These are phyloP conservation scores for Mycena crocata DNA, from an alignment of 768 basidiomycete genomes.

Conservation along the genomic window DNA sequence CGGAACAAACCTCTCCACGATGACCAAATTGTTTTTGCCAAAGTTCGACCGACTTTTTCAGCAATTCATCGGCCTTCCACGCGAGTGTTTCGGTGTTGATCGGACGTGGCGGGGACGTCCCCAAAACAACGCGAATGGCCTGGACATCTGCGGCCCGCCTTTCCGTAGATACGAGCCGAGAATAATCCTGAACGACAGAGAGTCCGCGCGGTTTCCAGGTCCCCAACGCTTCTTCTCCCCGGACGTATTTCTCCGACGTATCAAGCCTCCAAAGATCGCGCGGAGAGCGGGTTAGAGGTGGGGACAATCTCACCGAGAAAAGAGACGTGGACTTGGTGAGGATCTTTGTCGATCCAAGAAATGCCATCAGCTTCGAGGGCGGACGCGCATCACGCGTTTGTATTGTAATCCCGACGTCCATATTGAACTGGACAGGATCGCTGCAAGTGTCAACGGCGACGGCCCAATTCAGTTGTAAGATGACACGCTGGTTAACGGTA, in stretches of 20 bases:
- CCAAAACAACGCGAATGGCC: conserved; percentile 83
- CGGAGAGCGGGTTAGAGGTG: conserved; percentile 86
- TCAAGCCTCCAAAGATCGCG: conserved; percentile 95
- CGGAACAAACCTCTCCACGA: conserved; percentile 70
- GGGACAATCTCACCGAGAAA: conserved; percentile 84
- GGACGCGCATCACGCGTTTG: conserved; percentile 87
- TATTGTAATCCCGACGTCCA: conserved; percentile 89
- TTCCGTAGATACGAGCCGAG: conserved; percentile 77
- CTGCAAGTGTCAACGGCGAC: conserved; percentile 86
- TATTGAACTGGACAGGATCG: conserved; percentile 89
- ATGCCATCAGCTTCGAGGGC: conserved; percentile 79
- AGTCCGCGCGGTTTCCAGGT: conserved; percentile 91
- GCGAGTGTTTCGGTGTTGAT: conserved; percentile 63
- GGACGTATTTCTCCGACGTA: conserved; percentile 94
- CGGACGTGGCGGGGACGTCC: conserved; percentile 62
- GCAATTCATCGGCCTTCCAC: conserved; percentile 75
- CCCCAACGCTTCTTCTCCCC: conserved; percentile 87
- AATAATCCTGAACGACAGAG: conserved; percentile 89
- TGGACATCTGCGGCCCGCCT: conserved; percentile 89
- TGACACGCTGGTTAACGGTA: conserved; percentile 77
- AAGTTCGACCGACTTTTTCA: conserved; percentile 75
- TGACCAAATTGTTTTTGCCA: conserved; percentile 91
- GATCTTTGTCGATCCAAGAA: conserved; percentile 83
- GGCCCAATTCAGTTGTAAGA: conserved; percentile 82
- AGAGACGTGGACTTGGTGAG: conserved; percentile 85